phyloP scores from a whole-genome alignment of 2,329 filamentous ascomycete genomes.

The Nothophaeocryptopus gaeumannii region DNA sequence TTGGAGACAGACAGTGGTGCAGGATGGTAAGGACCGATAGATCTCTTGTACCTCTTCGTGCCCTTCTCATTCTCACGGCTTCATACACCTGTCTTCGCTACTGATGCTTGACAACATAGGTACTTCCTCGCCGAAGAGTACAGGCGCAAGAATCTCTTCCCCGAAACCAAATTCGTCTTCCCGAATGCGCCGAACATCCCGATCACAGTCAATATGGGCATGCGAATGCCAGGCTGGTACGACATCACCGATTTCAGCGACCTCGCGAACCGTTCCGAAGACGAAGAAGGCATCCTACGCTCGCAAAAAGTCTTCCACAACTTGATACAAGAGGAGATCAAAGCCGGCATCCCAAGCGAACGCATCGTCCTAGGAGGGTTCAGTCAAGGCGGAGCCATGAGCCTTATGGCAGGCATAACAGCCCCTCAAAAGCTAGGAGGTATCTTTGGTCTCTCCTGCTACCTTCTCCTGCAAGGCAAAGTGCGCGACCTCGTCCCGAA shows the following conservation, averaged over 20 bases:
- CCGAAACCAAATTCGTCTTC: slow-evolving; percentile 90
- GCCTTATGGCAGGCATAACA: slow-evolving; percentile 76
- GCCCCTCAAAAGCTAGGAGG: slow-evolving; percentile 73
- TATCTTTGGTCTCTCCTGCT: slow-evolving; percentile 80
- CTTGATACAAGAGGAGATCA: slow-evolving; percentile 77
- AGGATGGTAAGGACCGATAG: slow-evolving; percentile 65
- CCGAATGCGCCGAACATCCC: slow-evolving; percentile 70
- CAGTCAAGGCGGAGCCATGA: slow-evolving; percentile 83
- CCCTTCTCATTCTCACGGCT: too few relatives aligned
- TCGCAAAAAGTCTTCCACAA: slow-evolving; percentile 73
- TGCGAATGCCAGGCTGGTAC: slow-evolving; percentile 84
- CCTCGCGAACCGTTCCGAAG: slow-evolving; percentile 52
- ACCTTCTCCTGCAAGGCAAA: slow-evolving; percentile 69
- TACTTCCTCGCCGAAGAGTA: slow-evolving; percentile 81
- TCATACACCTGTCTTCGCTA: too few relatives aligned
- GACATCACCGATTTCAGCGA: slow-evolving; percentile 61
- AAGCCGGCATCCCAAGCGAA: slow-evolving; percentile 73
- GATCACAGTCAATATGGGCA: slow-evolving; percentile 61
- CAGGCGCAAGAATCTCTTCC: slow-evolving; percentile 71
- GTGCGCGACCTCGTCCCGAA: slow-evolving; percentile 57
- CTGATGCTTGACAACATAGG: slow-evolving; percentile 42
- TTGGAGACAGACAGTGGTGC: slow-evolving; percentile 47
- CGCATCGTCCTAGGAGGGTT: slow-evolving; percentile 86
- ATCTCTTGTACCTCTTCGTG: too few relatives aligned
- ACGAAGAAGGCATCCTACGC: slow-evolving; percentile 70